Conservation (phyloP, 257 asterid genomes). For the Verbascum thapsus region DNA sequence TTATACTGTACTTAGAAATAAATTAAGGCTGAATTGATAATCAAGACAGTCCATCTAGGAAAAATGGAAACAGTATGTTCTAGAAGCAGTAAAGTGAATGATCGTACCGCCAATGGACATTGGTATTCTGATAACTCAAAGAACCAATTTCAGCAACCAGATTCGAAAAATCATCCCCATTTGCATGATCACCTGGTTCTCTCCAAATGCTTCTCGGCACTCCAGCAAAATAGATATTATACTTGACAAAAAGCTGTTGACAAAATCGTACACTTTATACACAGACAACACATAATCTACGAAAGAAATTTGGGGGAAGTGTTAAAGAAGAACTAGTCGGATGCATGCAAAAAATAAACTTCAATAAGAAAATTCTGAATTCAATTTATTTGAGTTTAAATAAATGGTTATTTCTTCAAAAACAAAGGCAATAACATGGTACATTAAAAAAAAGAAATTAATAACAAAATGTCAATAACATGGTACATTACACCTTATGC, state of each 20-base stretch:
- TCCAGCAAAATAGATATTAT: constrained; percentile 87
- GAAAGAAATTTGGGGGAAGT: constrained; percentile 1
- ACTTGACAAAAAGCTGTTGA: constrained; percentile 91
- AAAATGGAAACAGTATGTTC: constrained; percentile 17
- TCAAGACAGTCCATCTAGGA: constrained; percentile 16
- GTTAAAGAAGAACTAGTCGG: constrained; percentile 12
- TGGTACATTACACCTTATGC: too few species aligned
- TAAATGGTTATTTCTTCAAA: too few species aligned
- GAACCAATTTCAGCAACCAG: constrained; percentile 89
- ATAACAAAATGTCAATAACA: too few species aligned
- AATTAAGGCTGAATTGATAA: constrained; percentile 16
- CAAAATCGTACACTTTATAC: constrained; percentile 21
- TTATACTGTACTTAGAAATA: background rate
- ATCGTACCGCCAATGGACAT: constrained; percentile 93
- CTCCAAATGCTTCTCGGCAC: constrained; percentile 72
- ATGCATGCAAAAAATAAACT: too few species aligned
- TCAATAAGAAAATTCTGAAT: too few species aligned
- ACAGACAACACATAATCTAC: constrained; percentile 20
- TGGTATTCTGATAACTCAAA: constrained; percentile 77
- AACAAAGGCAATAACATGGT: too few species aligned
- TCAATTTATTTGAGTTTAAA: too few species aligned
- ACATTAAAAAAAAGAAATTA: too few species aligned
- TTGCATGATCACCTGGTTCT: constrained; percentile 48
- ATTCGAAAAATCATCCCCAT: constrained; percentile 67
- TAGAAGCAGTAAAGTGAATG: constrained; percentile 17